A percentile compares a stretch with the other conserved stretches of the same genome.
Conservation (phyloP, 306 rosid species). For the Vigna hirtella region DNA sequence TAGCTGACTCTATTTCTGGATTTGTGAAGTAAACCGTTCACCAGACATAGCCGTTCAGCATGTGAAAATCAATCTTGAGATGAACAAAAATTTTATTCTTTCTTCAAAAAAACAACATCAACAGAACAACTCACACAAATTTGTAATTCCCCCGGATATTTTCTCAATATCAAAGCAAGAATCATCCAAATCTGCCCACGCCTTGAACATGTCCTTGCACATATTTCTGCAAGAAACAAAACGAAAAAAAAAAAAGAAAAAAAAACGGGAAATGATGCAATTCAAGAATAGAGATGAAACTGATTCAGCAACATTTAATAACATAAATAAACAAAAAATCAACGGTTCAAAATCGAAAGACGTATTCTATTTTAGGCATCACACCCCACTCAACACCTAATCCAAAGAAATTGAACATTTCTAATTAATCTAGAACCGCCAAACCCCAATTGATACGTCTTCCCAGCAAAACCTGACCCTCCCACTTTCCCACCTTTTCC, state of each 20-base stretch:
- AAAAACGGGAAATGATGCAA: not conserved
- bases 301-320: not conserved
- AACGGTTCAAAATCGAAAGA: not conserved
- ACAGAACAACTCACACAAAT: conserved; percentile 71
- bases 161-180: conserved; percentile 75
- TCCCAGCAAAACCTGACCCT: not conserved
- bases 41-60: not conserved
- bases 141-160: conserved; percentile 95
- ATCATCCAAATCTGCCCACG: conserved; percentile 75
- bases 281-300: not conserved
- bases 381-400: conserved; percentile 7
- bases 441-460: not conserved
- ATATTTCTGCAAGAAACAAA: conserved; percentile 57
- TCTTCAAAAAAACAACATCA: not conserved
- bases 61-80: not conserved
- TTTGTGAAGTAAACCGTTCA: conserved; percentile 4
- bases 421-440: not conserved
- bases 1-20: not conserved
- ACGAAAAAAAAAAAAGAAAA: not conserved
- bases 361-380: not conserved
- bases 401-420: not conserved
- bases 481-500: conserved; percentile 22
- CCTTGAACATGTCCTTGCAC: conserved; percentile 83
- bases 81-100: not conserved
- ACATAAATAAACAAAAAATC: not conserved